phyloP scores from a whole-genome alignment of 164 flowering plant genomes.

The Sextonia rubra region DNA sequence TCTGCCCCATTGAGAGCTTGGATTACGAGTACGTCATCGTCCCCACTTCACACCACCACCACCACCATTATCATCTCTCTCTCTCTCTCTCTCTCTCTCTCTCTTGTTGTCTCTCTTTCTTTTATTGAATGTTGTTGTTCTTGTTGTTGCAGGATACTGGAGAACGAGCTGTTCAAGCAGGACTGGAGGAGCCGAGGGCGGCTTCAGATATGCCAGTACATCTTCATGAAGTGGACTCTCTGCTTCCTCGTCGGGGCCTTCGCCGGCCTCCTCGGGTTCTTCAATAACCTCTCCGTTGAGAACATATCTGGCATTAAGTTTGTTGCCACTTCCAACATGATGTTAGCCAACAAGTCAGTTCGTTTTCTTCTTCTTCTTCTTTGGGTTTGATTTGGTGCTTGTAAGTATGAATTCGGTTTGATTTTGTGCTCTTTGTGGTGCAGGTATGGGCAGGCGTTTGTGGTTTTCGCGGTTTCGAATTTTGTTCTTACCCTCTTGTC shows the following conservation, averaged over 20 bases:
- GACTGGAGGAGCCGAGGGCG: slow-evolving; percentile 68
- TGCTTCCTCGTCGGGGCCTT: slow-evolving; percentile 59
- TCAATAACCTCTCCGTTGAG: slow-evolving; percentile 72
- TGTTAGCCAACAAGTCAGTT: slow-evolving; percentile 47
- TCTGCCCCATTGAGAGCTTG: slow-evolving; percentile 84
- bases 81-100: too few species aligned
- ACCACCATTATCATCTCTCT: neutral
- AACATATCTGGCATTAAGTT: slow-evolving; percentile 79
- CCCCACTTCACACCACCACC: neutral
- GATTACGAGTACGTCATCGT: slow-evolving; percentile 60
- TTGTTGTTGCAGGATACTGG: slow-evolving; percentile 43
- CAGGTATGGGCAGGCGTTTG: slow-evolving; percentile 64
- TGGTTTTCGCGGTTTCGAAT: slow-evolving; percentile 48
- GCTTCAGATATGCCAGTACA: slow-evolving; percentile 56
- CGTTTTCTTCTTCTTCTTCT: too few species aligned
- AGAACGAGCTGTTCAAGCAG: slow-evolving; percentile 78
- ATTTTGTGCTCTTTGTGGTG: neutral
- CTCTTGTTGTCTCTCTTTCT: too few species aligned
- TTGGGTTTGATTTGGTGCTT: neutral
- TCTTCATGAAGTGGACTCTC: slow-evolving; percentile 68
- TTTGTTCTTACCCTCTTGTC: slow-evolving; percentile 64
- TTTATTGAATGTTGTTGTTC: neutral
- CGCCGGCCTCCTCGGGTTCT: slow-evolving; percentile 57
- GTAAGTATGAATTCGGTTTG: neutral
- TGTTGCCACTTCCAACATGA: slow-evolving; percentile 69